Base-by-base conservation (phyloP, 768 basidiomycete species). In the Pleurotus djamor region DNA sequence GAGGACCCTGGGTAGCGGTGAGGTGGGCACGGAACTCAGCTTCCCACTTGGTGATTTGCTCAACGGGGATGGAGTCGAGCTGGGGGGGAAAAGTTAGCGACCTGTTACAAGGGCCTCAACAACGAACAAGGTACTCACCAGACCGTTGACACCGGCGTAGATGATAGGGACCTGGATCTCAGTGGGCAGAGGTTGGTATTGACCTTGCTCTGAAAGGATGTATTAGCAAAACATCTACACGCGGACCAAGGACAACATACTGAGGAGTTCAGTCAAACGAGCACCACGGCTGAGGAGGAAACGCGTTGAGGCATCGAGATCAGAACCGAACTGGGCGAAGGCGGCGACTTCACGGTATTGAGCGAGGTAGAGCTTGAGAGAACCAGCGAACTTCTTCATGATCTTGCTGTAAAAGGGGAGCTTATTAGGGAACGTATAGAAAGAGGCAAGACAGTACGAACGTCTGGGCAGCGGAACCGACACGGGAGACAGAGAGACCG, bases 321-420 rank as follows among this genome's bases (percentile, higher is more conserved):
- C 97, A 69, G 97, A 99, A 86, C 97, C 97, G 83, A 99, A 99
- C 74, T 98, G 97, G 60, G 96, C 95, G 72, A 96, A 97, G 65
- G 95, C 95, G 66, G 97, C 97, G 66, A 99, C 97, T 85, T 99
- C 97, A 90, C 97, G 96, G 83, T 98, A 99, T 76, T 99, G 97
- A 34, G 97, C 97, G 66, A 99, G 93, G 87, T 99, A 99, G 49
- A 99, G 87, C 82, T 98, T 98, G 68, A 98, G 88, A 57, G 97
- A 98, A 84, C 97, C 97, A 69, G 97, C 97, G 69, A 98, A 98
- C 83, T 98, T 96, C 91, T 98, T 99, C 97, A 99, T 98, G 80
- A 98, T 94, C 80, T 96, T 94, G 67, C 89, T 92, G 47, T 47
- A 51, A 44, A 28, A 57, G 37, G 47, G 60, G 41, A 28, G 21